Base-by-base conservation (phyloP, 371 early-diverging fungal genomes). In the Globomyces sp. region DNA sequence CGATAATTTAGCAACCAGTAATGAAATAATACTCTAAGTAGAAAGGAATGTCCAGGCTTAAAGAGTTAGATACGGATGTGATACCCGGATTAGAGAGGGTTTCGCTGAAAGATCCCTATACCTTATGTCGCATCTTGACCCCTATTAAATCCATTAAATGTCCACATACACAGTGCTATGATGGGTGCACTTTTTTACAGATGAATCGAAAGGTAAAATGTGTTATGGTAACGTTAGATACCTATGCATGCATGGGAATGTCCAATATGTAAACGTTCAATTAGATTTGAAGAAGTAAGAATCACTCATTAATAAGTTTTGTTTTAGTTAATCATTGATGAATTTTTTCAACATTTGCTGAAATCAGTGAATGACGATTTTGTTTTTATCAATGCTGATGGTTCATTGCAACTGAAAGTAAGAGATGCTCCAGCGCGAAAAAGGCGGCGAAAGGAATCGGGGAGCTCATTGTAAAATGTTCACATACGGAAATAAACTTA, bases 91-190 rank as follows among this genome's bases (percentile, higher is more conserved):
- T 53, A 36, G 47, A 60, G 37, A 58, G 6, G 44, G 40, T 70
- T 11, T 52, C 71, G 67, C 46, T 70, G 36, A 69, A 49, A 13
- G 67, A 68, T 70, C 71, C 71, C 5, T 46, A 71, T 43, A 64
- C 69, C 51, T 36, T 49, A 40, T 37, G 9, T 5, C 72, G 71
- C 24, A 57, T 70, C 11, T 36, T 49, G 8, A 44, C 11, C 4
- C 71, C 71, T 24, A 48, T 70, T 9, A 43, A 73, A 34, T 43
- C 48, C 4, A 46, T 9, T 10, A 44, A 4, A 24, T 60, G 60
- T 24, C 39, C 34, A 24, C 60, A 60, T 41, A 46, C 34, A 44
- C 60, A 60, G n/a, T 60, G 60, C 13, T 60, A 42, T 60, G 60
- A 60, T 36, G 60, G 43, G 8, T 3, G 43, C 6, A 60, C 60